Base-by-base conservation (phyloP, 148 eudicot species). In the Rhododendron griersonianum region DNA sequence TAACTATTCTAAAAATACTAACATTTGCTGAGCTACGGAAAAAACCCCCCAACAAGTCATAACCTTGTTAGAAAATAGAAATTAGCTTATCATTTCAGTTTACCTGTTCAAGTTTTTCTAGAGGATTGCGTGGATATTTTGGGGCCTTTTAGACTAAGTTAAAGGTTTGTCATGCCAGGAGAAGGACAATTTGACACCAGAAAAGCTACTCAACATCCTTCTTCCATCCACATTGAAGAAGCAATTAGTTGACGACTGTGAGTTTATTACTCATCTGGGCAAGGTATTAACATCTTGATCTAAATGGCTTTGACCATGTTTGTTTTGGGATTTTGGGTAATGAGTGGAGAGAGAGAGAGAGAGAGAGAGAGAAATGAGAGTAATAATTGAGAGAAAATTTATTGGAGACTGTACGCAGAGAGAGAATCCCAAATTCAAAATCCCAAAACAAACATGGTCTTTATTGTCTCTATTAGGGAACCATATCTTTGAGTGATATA, bases 161-260 rank as follows among this genome's bases (percentile, higher is more conserved):
- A 81, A 25, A 15, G 23, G 28, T 75, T 80, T 45, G 51, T 89
- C 28, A 73, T 82, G 33, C 80, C 78, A 92, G 93, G 92, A 86
- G 41, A 86, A 90, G 81, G 89, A 87, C 23, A 73, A 41, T 33
- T 83, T 47, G 73, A 63, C 87, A 16, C 45, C 82, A 53, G 97
- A 91, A 76, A 93, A 92, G 85, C 82, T 82, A 76, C 71, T 88
- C 30, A 88, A 67, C 76, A 85, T 93, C 69, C 89, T 87, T 63
- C 90, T 94, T 78, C 97, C 97, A 59, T 86, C 89, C 13, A 83
- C 81, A 25, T 87, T 94, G 23, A 93, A 87, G 90, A 91, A 91
- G 90, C 95, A 92, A 80, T 88, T 94, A 59, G 85, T 94, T 81
- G 92, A 88, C 85, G 93, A 93, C 81, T 90, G 84, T 82, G 94